Evolutionary conservation across 257 asterid species (phyloP), one percentile per base, ranked within the genome.

Genomic region (Lithospermum erythrorhizon): DNA sequence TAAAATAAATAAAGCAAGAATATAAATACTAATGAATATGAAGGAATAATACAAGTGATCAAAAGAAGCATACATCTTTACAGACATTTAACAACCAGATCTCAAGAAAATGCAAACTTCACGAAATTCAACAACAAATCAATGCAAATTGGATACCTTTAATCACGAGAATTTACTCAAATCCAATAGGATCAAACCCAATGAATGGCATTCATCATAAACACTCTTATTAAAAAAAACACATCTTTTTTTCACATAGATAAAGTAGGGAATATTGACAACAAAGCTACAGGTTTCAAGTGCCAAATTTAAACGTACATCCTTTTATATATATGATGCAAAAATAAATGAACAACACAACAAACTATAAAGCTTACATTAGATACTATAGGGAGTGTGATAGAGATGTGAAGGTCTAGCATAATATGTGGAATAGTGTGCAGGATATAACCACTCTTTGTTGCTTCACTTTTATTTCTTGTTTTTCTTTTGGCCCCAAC

Each of bases 61-160:
- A 78, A 76, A 77, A 69, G 84, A 78, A 55, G 24, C 17, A 73
- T 71, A 72, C 78, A 77, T 80, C 82, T 82, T 77, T 81, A 82
- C 83, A 72, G 82, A 53, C 73, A 69, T 14, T 22, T 14, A 17
- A 16, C 29, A 21, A 61, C 65, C 69, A 78, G 89, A 82, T 82
- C 86, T 76, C 73, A 73, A 60, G 62, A 61, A 70, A 57, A 65
- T 70, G 59, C 65, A 54, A 52, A 66, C 70, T 47, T 62, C 73
- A 68, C 61, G 63, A 51, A 72, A 70, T 64, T 67, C 71, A 72
- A 53, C 60, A 56, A 22, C 30, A 53, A 25, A 64, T 55, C 61
- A 20, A 1, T 18, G 4, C 70, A 68, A 73, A 75, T 65, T 68
- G 76, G 70, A 67, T 68, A 57, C 51, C 56, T 70, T 52, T 71